Evolutionary conservation across 257 asterid species (phyloP), one percentile per base, ranked within the genome.

Genomic region (Solanum piurae): DNA sequence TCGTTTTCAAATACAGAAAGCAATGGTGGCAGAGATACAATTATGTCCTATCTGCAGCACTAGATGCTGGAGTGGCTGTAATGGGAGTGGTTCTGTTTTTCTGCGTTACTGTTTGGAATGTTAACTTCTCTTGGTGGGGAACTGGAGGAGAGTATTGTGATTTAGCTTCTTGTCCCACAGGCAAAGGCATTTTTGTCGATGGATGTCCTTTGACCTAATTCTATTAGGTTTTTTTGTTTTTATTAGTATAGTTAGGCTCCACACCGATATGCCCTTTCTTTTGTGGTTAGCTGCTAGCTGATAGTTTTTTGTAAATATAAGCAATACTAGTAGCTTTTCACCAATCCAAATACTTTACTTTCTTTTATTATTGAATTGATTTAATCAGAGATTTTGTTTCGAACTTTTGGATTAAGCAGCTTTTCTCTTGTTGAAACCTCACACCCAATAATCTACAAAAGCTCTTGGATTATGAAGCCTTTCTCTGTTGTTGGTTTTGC

Each of bases 21-120:
- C 89, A 75, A 21, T 96, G 99, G 99, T 96, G 99, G 99, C 90
- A 87, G 88, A 93, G 91, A 88, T 92, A 96, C 86, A 95, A 94
- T 72, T 95, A 96, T 23, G 91, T 96, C 0, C 90, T 96, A 0
- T 94, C 95, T 2, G 98, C 99, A 2, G 99, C 94, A 2, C 5
- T 96, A 91, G 98, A 96, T 82, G 98, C 97, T 0, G 98, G 99
- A 5, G 1, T 94, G 66, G 98, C 99, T 1, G 95, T 95, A 89
- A 94, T 94, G 99, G 95, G 90, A 4, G 96, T 94, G 66, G 71
- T 90, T 4, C 21, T 96, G 64, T 95, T 89, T 46, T 90, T 96
- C 87, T 37, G 88, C 0, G 73, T 93, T 2, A 91, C 90, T 2
- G 69, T 88, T 4, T 74, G 88, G 87, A 62, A 82, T 2, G 83